Evolutionary conservation across 1,284 basidiomycete genomes (phyloP).

Genomic region (Microbotryum scabiosae): DNA sequence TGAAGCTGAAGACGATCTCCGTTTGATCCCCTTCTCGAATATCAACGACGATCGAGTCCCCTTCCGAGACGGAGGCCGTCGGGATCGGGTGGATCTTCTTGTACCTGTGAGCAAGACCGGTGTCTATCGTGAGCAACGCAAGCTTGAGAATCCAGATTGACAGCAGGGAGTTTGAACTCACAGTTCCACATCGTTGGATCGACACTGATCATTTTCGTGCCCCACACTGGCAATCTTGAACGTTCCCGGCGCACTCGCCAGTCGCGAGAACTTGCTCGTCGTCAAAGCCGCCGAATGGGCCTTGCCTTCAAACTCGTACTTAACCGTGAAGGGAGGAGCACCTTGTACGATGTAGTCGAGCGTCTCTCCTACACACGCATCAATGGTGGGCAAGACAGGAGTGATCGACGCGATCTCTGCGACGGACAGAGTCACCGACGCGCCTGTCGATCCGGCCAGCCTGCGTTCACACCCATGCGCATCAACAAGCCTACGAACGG

Average conservation of each 20-base stretch:
- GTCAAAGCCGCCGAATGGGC: constrained; percentile 64
- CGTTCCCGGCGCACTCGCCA: constrained; percentile 69
- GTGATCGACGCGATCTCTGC: constrained; percentile 90
- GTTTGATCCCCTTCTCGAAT: constrained; percentile 62
- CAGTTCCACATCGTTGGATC: constrained; percentile 55
- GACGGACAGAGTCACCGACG: constrained; percentile 43
- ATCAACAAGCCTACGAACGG: constrained; percentile 65
- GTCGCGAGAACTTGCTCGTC: constrained; percentile 65
- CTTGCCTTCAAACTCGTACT: constrained; percentile 76
- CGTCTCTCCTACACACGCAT: constrained; percentile 85
- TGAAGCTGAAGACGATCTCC: constrained; percentile 79
- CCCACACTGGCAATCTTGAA: constrained; percentile 78
- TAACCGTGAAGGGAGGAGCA: constrained; percentile 88
- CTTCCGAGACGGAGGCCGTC: constrained; percentile 75
- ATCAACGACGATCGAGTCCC: constrained; percentile 68
- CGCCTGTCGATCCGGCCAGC: constrained; percentile 34
- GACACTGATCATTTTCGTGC: constrained; percentile 49
- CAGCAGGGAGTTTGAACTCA: background rate
- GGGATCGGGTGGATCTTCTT: constrained; percentile 76
- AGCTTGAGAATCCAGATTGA: background rate
- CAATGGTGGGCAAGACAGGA: constrained; percentile 63
- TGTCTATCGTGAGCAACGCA: background rate
- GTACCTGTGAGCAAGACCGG: constrained; percentile 53
- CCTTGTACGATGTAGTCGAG: constrained; percentile 90
- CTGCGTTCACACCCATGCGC: constrained; percentile 62